A percentile compares a stretch with the other conserved stretches of the same genome.
phyloP scores from a whole-genome alignment of 306 rosid species.

The Pachyrhizus erosus region DNA sequence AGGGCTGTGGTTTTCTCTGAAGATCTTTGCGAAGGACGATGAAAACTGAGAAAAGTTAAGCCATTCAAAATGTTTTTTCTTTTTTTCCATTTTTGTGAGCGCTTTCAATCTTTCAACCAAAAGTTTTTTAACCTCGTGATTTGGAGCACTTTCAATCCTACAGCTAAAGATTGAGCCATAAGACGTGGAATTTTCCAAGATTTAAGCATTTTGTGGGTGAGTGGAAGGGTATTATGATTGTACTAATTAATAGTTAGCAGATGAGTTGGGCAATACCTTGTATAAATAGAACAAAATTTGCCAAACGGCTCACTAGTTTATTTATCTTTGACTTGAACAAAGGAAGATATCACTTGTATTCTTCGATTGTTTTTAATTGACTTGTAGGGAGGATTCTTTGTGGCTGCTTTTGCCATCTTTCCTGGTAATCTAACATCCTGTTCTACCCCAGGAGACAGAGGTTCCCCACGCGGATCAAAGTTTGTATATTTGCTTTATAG shows the following conservation, averaged over 20 bases:
- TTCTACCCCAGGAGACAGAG: background rate
- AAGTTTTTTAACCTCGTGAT: slow-evolving; percentile 33
- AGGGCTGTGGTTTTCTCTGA: slow-evolving; percentile 90
- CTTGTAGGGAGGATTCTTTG: background rate
- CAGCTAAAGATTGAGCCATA: slow-evolving; percentile 35
- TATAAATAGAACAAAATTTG: slow-evolving; percentile 33
- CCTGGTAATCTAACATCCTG: too few relatives aligned
- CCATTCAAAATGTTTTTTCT: background rate
- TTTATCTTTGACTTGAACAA: slow-evolving; percentile 6
- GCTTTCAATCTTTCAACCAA: background rate
- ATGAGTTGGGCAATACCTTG: slow-evolving; percentile 10
- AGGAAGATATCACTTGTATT: background rate
- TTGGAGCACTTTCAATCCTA: slow-evolving; percentile 34
- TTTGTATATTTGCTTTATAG: background rate
- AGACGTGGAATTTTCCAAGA: slow-evolving; percentile 29
- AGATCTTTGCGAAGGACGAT: slow-evolving; percentile 98
- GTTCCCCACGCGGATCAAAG: background rate
- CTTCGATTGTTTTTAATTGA: background rate
- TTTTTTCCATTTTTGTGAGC: background rate
- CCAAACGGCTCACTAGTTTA: slow-evolving; percentile 22
- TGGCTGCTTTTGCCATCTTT: background rate
- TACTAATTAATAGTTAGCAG: slow-evolving; percentile 15
- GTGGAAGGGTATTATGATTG: slow-evolving; percentile 29
- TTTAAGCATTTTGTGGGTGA: slow-evolving; percentile 41
- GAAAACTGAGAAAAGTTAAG: slow-evolving; percentile 40